Evolutionary conservation across 805 yeast species (phyloP), one percentile per base, ranked within the genome.

Genomic region (Metschnikowia amazonensis): DNA sequence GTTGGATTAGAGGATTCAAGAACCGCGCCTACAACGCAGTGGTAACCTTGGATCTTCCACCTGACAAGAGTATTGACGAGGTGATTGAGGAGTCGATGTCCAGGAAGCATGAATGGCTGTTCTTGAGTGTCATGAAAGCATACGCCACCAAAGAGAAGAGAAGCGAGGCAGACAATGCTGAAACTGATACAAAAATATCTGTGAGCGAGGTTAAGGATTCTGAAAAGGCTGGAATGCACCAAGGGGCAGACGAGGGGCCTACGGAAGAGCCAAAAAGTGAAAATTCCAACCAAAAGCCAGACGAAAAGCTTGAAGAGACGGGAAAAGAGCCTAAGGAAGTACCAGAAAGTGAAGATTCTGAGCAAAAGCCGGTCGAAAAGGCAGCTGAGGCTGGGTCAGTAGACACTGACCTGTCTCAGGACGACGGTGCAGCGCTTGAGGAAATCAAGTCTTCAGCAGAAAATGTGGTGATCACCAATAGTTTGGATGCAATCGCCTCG

Each of bases 21-120:
- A 68, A 65, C 38, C 65, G 66, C 36, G 54, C 63, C 43, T 72
- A 73, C 11, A 73, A 76, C 42, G 88, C 86, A 42, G 73, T 75
- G 65, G 76, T 72, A 42, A 76, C 72, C 39, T 63, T 76, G 46
- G 67, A 70, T 13, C 43, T 51, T 27, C 45, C 52, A 14, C 67
- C 69, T n/a, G 72, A 64, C 2, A 67, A 60, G 16, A 72, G 73
- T 2, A 56, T 77, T 30, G 63, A 63, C 3, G 63, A 63, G n/a
- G 79, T 83, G 2, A 63, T 77, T 36, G 66, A 16, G 59, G 60
- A 16, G 62, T 77, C 47, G 53, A 66, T 33, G 65, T 60, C 27
- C 62, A 63, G 47, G 70, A 16, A 44, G 29, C 27, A 45, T 29
- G 38, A 49, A 28, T 40, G 53, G 40, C 24, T 25, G 13, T 18